These are phyloP conservation scores for Xylaria grammica DNA, from an alignment of 495 filamentous ascomycete species.

Conservation along the genomic window DNA sequence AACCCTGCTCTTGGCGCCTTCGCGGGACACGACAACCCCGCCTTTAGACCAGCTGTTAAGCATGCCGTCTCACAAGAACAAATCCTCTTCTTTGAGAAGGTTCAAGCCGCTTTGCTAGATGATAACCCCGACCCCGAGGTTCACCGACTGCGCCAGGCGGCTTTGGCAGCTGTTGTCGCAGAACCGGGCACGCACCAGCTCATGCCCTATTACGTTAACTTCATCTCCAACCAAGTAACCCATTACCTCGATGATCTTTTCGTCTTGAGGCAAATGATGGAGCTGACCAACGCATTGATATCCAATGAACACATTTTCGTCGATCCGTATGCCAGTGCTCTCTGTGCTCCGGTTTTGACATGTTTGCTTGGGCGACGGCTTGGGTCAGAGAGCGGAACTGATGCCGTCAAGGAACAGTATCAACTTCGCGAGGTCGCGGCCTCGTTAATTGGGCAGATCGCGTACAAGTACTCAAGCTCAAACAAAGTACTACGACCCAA, in stretches of 20 bases:
- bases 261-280: constrained; percentile 86
- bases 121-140: constrained; percentile 76
- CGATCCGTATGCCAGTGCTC: constrained; percentile 85
- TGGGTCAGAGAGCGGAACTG: constrained; percentile 52
- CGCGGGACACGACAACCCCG: constrained; percentile 78
- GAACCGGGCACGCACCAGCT: constrained; percentile 95
- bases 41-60: constrained; percentile 88
- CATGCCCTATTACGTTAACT: constrained; percentile 93
- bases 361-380: constrained; percentile 88
- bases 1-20: constrained; percentile 82
- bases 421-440: constrained; percentile 83
- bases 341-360: constrained; percentile 88
- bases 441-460: constrained; percentile 73
- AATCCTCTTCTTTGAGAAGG: constrained; percentile 95
- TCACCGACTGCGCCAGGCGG: constrained; percentile 74
- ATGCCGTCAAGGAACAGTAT: constrained; percentile 66
- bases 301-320: constrained; percentile 82
- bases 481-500: constrained; percentile 82
- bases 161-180: constrained; percentile 75
- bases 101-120: constrained; percentile 83
- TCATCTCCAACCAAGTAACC: constrained; percentile 91
- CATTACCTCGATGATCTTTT: constrained; percentile 87
- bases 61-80: constrained; percentile 94
- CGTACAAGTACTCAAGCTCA: constrained; percentile 72
- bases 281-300: constrained; percentile 80